Base-by-base conservation (phyloP, 139 green algal genomes). In the Chlamydomonas sp. region DNA sequence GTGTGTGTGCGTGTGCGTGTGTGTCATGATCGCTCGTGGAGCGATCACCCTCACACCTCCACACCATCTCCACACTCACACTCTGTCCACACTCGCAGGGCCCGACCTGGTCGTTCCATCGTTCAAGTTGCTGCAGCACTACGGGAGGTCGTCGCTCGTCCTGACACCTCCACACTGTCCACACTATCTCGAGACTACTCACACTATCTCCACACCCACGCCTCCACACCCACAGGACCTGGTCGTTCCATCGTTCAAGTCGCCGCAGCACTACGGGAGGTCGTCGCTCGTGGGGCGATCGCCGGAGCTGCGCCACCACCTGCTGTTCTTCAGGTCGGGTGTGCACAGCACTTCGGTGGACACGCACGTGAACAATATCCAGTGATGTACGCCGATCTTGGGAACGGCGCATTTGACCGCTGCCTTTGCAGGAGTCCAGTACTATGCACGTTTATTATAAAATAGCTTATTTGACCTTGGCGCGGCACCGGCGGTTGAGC, bases 321-420 rank as follows among this genome's bases (percentile, higher is more conserved):
- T 63, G 54, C 54, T 63, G n/a, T 63, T 35, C 54, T 63, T 63
- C 54, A 28, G 43, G n/a, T n/a, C n/a, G n/a, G n/a, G n/a, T n/a
- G n/a, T n/a, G n/a, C n/a, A n/a, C n/a, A n/a, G n/a, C n/a, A n/a
- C n/a, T n/a, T n/a, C n/a, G n/a, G n/a, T n/a, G n/a, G n/a, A n/a
- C n/a, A n/a, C n/a, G n/a, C n/a, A n/a, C n/a, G n/a, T n/a, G n/a
- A n/a, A n/a, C n/a, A n/a, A n/a, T n/a, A n/a, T n/a, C n/a, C n/a
- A n/a, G n/a, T n/a, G n/a, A n/a, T n/a, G n/a, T n/a, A n/a, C n/a
- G n/a, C n/a, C n/a, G n/a, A n/a, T n/a, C n/a, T n/a, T n/a, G n/a
- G n/a, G n/a, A n/a, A n/a, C n/a, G n/a, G n/a, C n/a, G n/a, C n/a
- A n/a, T n/a, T n/a, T n/a, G n/a, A n/a, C n/a, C n/a, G n/a, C n/a